phyloP scores from a whole-genome alignment of 2,329 filamentous ascomycete genomes.

The Malbranchea zuffiana region DNA sequence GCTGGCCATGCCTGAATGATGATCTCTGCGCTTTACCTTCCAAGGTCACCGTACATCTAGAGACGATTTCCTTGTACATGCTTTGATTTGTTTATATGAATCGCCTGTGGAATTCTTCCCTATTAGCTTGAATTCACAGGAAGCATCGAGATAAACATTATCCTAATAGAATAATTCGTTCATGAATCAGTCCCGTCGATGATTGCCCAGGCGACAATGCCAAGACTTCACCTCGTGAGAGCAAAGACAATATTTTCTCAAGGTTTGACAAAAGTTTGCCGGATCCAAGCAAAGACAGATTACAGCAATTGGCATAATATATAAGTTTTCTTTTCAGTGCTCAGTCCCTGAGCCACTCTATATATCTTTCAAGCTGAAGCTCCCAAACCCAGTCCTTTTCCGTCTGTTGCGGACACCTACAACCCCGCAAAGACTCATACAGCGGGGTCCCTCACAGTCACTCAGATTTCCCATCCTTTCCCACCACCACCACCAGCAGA shows the following conservation, averaged over 20 bases:
- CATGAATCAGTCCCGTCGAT: no score
- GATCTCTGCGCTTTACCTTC: no score
- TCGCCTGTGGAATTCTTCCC: no score
- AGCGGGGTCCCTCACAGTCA: conserved; percentile 4
- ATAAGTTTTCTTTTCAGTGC: conserved; percentile 1
- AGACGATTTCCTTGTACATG: no score
- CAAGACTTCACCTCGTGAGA: neutral
- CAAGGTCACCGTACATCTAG: no score
- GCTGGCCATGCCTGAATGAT: conserved; percentile 32
- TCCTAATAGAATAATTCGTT: no score
- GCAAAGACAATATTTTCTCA: neutral
- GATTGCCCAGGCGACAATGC: no score
- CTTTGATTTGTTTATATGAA: no score
- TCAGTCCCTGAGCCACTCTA: conserved; percentile 6
- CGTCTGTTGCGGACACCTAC: conserved; percentile 15
- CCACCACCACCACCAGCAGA: conserved; percentile 3
- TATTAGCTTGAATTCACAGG: no score
- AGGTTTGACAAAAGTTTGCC: neutral
- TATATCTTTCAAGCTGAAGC: conserved; percentile 9
- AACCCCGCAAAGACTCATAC: conserved; percentile 14
- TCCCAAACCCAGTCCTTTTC: conserved; percentile 5
- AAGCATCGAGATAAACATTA: no score
- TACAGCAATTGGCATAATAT: no score
- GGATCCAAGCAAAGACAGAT: no score
- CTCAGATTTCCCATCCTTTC: neutral